phyloP scores from a whole-genome alignment of 1,139 yeast genomes.

The Hansenula sp. region DNA sequence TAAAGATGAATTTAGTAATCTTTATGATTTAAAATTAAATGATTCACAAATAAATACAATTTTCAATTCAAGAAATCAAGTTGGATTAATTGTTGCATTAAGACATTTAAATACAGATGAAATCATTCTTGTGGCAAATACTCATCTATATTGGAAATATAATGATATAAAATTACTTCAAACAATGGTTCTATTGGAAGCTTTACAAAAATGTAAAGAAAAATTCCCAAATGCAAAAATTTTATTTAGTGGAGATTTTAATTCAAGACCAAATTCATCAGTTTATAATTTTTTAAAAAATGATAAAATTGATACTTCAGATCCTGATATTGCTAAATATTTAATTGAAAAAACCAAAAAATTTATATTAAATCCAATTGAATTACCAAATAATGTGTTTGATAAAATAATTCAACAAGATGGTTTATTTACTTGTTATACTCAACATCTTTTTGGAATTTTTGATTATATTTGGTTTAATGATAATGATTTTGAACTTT shows the following conservation, averaged over 20 bases:
- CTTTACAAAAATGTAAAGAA: conserved; percentile 28
- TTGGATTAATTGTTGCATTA: conserved; percentile 44
- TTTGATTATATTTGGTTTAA: conserved; percentile 60
- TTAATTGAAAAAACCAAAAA: conserved; percentile 5
- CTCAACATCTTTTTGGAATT: conserved; percentile 43
- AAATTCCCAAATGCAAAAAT: conserved; percentile 26
- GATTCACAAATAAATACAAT: conserved; percentile 34
- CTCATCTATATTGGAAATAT: conserved; percentile 59
- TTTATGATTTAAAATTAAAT: conserved; percentile 34
- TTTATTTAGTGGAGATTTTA: conserved; percentile 47
- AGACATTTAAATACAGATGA: conserved; percentile 37
- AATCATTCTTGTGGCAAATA: conserved; percentile 43
- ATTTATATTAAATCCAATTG: conserved; percentile 27
- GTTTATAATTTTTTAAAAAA: conserved; percentile 42
- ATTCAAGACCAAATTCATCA: conserved; percentile 44
- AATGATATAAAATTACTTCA: conserved; percentile 54
- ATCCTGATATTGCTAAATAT: conserved; percentile 14
- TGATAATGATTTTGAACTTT: conserved; percentile 29
- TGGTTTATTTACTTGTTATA: conserved; percentile 45
- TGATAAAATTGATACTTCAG: conserved; percentile 22
- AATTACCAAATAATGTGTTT: conserved; percentile 29
- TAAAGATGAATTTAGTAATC: conserved; percentile 22
- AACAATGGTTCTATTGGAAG: conserved; percentile 42
- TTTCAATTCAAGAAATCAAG: conserved; percentile 48
- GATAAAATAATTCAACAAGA: conserved; percentile 26